Conservation (phyloP, 345 rosid genomes). For the Corymbia maculata region DNA sequence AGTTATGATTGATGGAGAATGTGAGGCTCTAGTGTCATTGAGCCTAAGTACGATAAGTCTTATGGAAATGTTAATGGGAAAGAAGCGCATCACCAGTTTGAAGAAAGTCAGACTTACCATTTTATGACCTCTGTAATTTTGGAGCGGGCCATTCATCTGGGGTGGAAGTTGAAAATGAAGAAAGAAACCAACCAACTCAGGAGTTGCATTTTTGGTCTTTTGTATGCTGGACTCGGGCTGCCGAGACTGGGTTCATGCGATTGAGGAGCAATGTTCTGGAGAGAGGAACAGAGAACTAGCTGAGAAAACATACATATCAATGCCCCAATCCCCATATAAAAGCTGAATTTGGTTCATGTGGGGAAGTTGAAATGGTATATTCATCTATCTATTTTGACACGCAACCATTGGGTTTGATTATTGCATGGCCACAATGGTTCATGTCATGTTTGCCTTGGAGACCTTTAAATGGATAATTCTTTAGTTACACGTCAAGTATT, state of each 20-base stretch:
- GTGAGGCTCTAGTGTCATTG: not conserved
- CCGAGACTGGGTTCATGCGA: not conserved
- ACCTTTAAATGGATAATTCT: not conserved
- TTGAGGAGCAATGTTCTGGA: not conserved
- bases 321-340: not conserved
- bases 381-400: not conserved
- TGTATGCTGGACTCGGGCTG: not conserved
- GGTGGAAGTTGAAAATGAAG: not conserved
- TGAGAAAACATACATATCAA: not conserved
- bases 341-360: not conserved
- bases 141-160: not conserved
- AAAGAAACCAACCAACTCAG: not conserved
- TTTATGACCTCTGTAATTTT: not conserved
- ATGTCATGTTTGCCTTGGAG: not conserved
- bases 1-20: not conserved
- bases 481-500: not conserved
- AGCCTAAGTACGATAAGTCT: not conserved
- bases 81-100: not conserved
- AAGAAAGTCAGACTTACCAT: not conserved
- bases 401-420: not conserved
- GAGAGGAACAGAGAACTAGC: not conserved
- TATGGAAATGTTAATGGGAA: not conserved
- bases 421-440: not conserved
- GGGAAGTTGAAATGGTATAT: not conserved
- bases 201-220: not conserved